Conservation (phyloP, 768 basidiomycete species). For the Kwoniella dejecticola region DNA sequence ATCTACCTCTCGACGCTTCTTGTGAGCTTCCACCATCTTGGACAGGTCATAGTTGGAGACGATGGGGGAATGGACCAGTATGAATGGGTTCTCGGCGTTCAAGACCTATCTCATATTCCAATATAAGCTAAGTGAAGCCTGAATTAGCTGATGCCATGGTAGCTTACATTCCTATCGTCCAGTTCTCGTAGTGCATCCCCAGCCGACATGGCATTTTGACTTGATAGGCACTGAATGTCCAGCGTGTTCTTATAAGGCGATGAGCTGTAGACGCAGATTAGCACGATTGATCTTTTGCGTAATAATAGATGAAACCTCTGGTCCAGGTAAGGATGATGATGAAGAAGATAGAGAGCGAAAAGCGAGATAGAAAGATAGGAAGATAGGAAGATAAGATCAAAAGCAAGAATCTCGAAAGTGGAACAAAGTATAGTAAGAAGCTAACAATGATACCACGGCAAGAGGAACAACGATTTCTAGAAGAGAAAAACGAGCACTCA, state of each 20-base stretch:
- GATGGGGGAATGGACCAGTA: slow-evolving; percentile 58
- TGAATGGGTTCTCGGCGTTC: slow-evolving; percentile 54
- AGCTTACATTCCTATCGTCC: slow-evolving; percentile 48
- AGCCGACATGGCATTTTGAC: slow-evolving; percentile 49
- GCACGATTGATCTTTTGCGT: background rate
- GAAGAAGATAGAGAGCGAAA: background rate
- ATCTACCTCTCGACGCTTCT: slow-evolving; percentile 78
- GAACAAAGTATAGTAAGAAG: too few species aligned
- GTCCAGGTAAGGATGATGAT: background rate
- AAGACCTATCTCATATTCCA: slow-evolving; percentile 54
- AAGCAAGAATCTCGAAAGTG: too few species aligned
- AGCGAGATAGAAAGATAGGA: too few species aligned
- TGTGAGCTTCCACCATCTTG: slow-evolving; percentile 84
- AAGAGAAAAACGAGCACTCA: too few species aligned
- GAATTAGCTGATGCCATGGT: background rate
- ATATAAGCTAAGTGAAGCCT: too few species aligned
- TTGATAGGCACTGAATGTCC: slow-evolving; percentile 50
- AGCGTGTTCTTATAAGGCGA: slow-evolving; percentile 39
- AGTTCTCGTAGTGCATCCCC: slow-evolving; percentile 56
- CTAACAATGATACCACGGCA: too few species aligned
- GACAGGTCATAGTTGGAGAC: slow-evolving; percentile 91
- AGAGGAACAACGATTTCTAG: too few species aligned
- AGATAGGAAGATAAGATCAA: too few species aligned
- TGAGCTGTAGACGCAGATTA: slow-evolving; percentile 20
- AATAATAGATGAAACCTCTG: background rate